phyloP scores from a whole-genome alignment of 2,329 filamentous ascomycete genomes.

The Hypoxylon sp. region DNA sequence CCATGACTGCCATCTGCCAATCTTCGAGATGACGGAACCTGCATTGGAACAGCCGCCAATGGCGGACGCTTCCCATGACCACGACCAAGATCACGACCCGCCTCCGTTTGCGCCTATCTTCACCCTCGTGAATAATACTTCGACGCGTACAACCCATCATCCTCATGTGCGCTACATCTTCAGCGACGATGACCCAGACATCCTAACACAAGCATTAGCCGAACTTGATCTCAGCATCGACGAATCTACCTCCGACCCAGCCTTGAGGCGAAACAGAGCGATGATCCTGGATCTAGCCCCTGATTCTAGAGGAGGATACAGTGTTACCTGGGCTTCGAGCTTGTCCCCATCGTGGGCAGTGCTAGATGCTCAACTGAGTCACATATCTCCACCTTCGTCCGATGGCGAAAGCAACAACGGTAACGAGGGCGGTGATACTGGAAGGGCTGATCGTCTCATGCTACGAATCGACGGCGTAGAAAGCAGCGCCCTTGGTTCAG shows the following conservation, averaged over 20 bases:
- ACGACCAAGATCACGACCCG: constrained; percentile 34
- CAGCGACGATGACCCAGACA: constrained; percentile 86
- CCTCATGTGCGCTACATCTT: constrained; percentile 94
- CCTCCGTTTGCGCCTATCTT: constrained; percentile 82
- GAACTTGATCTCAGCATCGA: constrained; percentile 56
- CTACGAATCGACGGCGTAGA: constrained; percentile 71
- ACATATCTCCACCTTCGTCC: constrained; percentile 55
- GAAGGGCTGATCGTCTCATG: constrained; percentile 65
- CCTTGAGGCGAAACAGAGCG: constrained; percentile 56
- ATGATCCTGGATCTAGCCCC: constrained; percentile 69
- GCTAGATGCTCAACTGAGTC: constrained; percentile 61
- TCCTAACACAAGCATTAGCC: constrained; percentile 75
- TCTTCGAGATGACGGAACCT: constrained; percentile 50
- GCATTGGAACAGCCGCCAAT: constrained; percentile 40
- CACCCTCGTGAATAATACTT: constrained; percentile 82
- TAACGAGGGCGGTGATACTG: constrained; percentile 47
- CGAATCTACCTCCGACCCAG: constrained; percentile 49
- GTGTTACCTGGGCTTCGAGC: constrained; percentile 77
- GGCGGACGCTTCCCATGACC: constrained; percentile 38
- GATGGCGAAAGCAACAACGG: constrained; percentile 53
- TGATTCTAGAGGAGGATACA: constrained; percentile 59
- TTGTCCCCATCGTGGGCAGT: constrained; percentile 80
- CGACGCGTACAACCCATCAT: constrained; percentile 81
- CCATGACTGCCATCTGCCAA: constrained; percentile 41
- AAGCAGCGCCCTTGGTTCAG: constrained; percentile 53